Conservation (phyloP, 441 rosid species). For the Syzygium syzygioides region DNA sequence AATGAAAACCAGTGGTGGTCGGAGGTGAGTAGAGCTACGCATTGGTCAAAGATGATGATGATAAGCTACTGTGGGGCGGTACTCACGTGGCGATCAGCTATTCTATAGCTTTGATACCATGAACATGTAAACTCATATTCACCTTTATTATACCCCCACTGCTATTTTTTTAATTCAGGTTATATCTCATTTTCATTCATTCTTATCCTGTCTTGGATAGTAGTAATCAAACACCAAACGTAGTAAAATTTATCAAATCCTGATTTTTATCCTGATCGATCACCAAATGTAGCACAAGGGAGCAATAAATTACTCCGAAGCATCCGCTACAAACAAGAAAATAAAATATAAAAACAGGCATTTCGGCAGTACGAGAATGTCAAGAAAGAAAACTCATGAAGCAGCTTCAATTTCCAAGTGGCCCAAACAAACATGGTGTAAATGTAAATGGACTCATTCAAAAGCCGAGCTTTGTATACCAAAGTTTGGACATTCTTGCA, state of each 20-base stretch:
- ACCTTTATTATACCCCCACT: not conserved
- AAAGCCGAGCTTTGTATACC: not conserved
- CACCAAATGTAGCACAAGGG: not conserved
- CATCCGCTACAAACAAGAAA: not conserved
- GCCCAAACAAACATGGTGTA: not conserved
- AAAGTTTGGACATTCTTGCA: not conserved
- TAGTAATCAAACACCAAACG: not conserved
- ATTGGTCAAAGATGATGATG: not conserved
- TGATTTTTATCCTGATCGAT: accelerated
- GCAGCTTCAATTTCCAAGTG: not conserved
- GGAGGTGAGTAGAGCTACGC: not conserved
- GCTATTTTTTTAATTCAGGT: not conserved
- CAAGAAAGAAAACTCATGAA: not conserved
- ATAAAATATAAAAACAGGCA: not conserved
- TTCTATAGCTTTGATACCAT: not conserved
- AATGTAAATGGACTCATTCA: not conserved
- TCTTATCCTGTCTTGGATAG: not conserved
- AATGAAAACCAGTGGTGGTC: not conserved
- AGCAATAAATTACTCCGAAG: not conserved
- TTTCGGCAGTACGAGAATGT: not conserved
- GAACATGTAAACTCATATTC: not conserved
- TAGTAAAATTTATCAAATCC: not conserved
- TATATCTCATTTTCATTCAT: accelerated
- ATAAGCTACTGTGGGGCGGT: not conserved
- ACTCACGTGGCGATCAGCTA: not conserved